These are phyloP conservation scores for Mortierella sp. DNA, from an alignment of 371 early-diverging fungal genomes.

Conservation along the genomic window DNA sequence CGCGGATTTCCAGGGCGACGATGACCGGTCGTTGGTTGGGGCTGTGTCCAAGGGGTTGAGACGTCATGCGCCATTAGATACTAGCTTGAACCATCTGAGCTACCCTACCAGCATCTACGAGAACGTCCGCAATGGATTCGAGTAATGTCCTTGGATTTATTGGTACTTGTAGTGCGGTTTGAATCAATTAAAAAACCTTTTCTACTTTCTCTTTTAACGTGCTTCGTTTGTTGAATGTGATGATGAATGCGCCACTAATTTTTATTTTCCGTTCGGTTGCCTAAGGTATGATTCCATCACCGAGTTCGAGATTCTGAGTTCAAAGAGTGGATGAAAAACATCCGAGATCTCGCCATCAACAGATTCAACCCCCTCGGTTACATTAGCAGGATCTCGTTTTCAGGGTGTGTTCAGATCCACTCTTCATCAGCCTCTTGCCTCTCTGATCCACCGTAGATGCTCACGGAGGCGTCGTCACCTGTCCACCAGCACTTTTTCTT, in stretches of 20 bases:
- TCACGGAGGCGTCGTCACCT: too few relatives aligned
- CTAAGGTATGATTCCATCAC: neutral
- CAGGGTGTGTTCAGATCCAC: neutral
- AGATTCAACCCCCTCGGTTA: neutral
- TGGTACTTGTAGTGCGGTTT: too few relatives aligned
- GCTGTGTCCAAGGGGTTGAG: slow-evolving; percentile 54
- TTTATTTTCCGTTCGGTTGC: neutral
- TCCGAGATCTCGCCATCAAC: neutral
- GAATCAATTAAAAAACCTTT: too few relatives aligned
- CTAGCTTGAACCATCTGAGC: slow-evolving; percentile 60
- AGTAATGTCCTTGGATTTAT: neutral
- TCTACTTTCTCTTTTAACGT: neutral
- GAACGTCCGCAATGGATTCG: slow-evolving; percentile 63
- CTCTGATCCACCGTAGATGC: too few relatives aligned
- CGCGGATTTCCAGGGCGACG: slow-evolving; percentile 65
- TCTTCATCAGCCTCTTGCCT: neutral
- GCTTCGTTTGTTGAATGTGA: neutral
- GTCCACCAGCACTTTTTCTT: too few relatives aligned
- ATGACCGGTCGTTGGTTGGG: slow-evolving; percentile 65
- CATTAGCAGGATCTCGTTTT: neutral
- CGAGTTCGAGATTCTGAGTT: neutral
- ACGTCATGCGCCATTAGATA: slow-evolving; percentile 57
- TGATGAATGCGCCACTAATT: neutral
- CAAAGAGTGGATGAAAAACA: neutral
- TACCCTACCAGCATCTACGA: slow-evolving; percentile 67